phyloP scores from a whole-genome alignment of 768 basidiomycete species.

The Ramaria sp. region DNA sequence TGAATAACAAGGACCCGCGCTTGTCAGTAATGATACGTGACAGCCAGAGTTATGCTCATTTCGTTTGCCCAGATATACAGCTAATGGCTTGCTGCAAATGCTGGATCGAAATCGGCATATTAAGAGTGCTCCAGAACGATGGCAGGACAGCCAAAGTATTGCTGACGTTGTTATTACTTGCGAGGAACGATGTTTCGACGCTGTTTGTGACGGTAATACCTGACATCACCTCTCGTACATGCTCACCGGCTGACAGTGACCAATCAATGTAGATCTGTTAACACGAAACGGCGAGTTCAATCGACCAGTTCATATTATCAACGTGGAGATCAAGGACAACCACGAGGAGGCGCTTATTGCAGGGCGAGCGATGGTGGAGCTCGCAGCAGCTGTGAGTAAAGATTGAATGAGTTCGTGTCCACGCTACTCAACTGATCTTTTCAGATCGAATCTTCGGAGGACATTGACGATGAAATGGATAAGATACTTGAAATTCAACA shows the following conservation, averaged over 20 bases:
- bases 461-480: conserved; percentile 89
- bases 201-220: conserved; percentile 87
- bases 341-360: conserved; percentile 97
- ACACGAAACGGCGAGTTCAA: conserved; percentile 84
- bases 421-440: conserved; percentile 8
- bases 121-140: conserved; percentile 89
- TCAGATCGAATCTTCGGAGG: conserved; percentile 79
- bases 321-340: conserved; percentile 98
- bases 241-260: background rate
- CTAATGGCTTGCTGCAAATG: conserved; percentile 93
- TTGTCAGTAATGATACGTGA: conserved; percentile 43
- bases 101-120: conserved; percentile 89
- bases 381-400: conserved; percentile 72
- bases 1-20: conserved; percentile 69
- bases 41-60: background rate
- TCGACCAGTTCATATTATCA: conserved; percentile 90
- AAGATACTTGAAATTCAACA: conserved; percentile 75
- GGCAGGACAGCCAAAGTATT: conserved; percentile 83
- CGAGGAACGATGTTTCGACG: conserved; percentile 97
- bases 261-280: conserved; percentile 54
- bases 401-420: background rate
- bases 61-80: conserved; percentile 55
- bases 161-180: conserved; percentile 99
- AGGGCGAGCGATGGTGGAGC: conserved; percentile 87
- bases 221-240: background rate